These are phyloP conservation scores for Caryopteris hybrid DNA, from an alignment of 305 asterid species.

Conservation along the genomic window DNA sequence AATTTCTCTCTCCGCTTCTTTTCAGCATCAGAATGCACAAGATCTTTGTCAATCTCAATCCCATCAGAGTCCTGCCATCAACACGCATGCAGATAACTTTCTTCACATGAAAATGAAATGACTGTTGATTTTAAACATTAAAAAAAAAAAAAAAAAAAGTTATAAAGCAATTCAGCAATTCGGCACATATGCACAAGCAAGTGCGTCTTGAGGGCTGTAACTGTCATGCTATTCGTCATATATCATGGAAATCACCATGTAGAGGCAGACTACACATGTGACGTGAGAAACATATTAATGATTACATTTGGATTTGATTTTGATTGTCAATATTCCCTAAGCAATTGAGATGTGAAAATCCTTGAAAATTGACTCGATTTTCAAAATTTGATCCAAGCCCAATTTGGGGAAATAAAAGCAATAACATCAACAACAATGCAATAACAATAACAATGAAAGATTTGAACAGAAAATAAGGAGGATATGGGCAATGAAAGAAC, in stretches of 20 bases:
- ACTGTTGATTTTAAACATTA: neutral
- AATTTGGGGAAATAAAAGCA: neutral
- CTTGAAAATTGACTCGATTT: neutral
- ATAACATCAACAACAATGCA: neutral
- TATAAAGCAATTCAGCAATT: neutral
- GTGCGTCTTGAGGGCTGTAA: neutral
- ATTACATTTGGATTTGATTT: too few species aligned
- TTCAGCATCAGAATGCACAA: conserved; percentile 61
- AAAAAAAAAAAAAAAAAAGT: too few species aligned
- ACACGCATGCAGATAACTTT: neutral
- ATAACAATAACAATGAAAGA: neutral
- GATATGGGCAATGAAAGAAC: neutral
- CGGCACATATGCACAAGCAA: neutral
- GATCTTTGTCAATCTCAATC: conserved; percentile 28
- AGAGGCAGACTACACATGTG: neutral
- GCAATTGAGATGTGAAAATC: neutral
- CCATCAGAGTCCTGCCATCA: conserved; percentile 35
- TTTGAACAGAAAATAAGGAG: neutral
- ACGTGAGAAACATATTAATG: neutral
- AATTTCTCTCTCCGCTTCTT: conserved; percentile 57
- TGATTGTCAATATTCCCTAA: neutral
- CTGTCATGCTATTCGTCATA: neutral
- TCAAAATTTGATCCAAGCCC: neutral
- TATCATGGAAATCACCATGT: neutral
- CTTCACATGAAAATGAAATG: neutral